phyloP scores from a whole-genome alignment of 139 green algal species.

The Ettlia oleoabundans region DNA sequence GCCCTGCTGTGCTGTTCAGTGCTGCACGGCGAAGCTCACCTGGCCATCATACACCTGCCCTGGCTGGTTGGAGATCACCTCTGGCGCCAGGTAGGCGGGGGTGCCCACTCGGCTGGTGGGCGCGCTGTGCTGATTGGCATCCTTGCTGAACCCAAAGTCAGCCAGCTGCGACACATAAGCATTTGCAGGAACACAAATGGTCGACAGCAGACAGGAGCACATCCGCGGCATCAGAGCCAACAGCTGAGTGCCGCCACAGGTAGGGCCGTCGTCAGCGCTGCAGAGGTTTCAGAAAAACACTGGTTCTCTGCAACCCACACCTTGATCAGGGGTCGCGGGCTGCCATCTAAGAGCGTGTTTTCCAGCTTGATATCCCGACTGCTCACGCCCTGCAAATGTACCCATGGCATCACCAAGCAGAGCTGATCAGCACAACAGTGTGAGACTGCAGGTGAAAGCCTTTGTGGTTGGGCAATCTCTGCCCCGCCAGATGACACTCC shows the following conservation, averaged over 20 bases:
- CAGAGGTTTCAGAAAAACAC: too few relatives aligned
- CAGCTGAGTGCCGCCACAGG: too few relatives aligned
- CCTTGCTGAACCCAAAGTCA: conserved; percentile 76
- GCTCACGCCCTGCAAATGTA: conserved; percentile 69
- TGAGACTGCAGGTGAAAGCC: too few relatives aligned
- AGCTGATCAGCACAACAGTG: too few relatives aligned
- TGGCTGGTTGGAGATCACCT: conserved; percentile 65
- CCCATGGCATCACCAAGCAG: neutral
- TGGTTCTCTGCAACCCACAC: too few relatives aligned
- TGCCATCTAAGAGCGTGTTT: conserved; percentile 95
- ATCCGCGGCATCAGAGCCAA: too few relatives aligned
- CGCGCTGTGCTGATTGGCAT: conserved; percentile 81
- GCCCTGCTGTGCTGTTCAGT: neutral
- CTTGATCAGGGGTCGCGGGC: conserved; percentile 88
- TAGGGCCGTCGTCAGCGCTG: too few relatives aligned
- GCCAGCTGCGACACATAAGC: conserved; percentile 54
- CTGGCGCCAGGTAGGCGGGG: conserved; percentile 96
- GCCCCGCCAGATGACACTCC: too few relatives aligned
- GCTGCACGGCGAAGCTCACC: neutral
- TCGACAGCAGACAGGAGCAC: too few relatives aligned
- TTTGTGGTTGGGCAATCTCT: too few relatives aligned
- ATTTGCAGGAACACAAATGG: neutral
- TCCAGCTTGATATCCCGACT: conserved; percentile 98
- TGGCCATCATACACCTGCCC: conserved; percentile 21
- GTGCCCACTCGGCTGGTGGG: conserved; percentile 92